Conservation (phyloP, 345 rosid genomes). For the Rhodamnia argentea region DNA sequence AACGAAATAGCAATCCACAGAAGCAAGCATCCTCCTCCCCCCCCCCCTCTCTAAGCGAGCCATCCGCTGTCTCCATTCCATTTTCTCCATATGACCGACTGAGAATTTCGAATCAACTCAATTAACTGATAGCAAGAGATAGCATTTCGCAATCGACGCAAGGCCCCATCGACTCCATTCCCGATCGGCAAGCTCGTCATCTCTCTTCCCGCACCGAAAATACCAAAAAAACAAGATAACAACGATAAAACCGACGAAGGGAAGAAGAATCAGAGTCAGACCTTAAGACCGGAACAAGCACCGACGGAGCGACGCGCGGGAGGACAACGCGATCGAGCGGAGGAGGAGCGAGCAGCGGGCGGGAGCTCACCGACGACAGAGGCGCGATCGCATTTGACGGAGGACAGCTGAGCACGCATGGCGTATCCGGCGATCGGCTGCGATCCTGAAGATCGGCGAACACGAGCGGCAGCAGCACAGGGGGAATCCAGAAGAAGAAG, state of each 20-base stretch:
- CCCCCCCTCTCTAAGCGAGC: not conserved
- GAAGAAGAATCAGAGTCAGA: not conserved
- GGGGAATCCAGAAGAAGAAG: not conserved
- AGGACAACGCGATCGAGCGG: not conserved
- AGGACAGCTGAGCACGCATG: constrained; percentile 25
- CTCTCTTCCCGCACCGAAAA: not conserved
- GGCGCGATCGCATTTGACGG: not conserved
- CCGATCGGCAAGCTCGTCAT: not conserved
- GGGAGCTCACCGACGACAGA: not conserved
- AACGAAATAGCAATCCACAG: not conserved
- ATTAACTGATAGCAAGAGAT: not conserved
- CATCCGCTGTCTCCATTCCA: not conserved
- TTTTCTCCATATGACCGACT: not conserved
- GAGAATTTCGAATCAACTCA: not conserved
- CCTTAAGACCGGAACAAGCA: not conserved
- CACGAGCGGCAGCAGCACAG: not conserved
- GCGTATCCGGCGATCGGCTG: not conserved
- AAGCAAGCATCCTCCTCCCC: not conserved
- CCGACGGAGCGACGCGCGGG: not conserved
- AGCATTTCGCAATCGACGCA: not conserved
- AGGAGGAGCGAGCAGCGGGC: not conserved
- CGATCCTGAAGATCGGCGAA: not conserved
- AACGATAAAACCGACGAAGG: not conserved
- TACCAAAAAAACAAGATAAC: not conserved
- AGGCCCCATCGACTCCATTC: not conserved